phyloP scores from a whole-genome alignment of 2,329 filamentous ascomycete genomes.

The Fusarium protoensiforme region DNA sequence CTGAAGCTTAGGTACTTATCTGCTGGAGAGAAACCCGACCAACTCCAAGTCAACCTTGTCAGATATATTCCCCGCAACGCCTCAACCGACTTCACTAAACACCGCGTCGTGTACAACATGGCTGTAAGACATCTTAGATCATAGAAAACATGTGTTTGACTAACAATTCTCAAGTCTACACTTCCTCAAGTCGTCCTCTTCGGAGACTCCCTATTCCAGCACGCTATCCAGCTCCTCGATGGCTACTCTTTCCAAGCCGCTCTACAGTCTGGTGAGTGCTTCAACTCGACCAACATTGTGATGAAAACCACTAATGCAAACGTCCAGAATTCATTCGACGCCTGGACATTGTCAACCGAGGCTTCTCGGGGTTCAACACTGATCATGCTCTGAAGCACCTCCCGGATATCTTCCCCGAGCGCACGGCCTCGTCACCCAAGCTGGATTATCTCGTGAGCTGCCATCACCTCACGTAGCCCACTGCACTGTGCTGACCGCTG shows the following conservation, averaged over 20 bases:
- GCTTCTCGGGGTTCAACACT: constrained; percentile 88
- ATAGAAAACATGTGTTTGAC: background rate
- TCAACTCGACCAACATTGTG: background rate
- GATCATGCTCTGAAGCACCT: constrained; percentile 77
- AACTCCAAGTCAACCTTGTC: background rate
- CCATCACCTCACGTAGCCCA: background rate
- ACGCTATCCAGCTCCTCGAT: constrained; percentile 66
- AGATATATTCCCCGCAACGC: constrained; percentile 3
- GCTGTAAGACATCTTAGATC: constrained; percentile 28
- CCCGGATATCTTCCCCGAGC: constrained; percentile 76
- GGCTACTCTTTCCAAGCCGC: constrained; percentile 81
- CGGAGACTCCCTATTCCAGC: constrained; percentile 89
- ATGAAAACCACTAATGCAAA: constrained; percentile 3
- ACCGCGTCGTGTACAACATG: constrained; percentile 19
- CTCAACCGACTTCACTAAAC: background rate
- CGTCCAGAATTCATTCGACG: constrained; percentile 76
- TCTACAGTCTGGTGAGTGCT: constrained; percentile 72
- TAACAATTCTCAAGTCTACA: constrained; percentile 51
- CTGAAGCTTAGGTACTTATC: background rate
- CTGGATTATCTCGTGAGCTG: constrained; percentile 73
- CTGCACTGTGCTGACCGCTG: constrained; percentile 41
- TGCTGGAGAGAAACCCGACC: background rate
- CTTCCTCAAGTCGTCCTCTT: constrained; percentile 85
- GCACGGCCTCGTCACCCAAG: constrained; percentile 61
- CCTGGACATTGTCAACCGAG: constrained; percentile 89